Base-by-base conservation (phyloP, 1,139 yeast species). In the Debaryomycetaceae sp. region DNA sequence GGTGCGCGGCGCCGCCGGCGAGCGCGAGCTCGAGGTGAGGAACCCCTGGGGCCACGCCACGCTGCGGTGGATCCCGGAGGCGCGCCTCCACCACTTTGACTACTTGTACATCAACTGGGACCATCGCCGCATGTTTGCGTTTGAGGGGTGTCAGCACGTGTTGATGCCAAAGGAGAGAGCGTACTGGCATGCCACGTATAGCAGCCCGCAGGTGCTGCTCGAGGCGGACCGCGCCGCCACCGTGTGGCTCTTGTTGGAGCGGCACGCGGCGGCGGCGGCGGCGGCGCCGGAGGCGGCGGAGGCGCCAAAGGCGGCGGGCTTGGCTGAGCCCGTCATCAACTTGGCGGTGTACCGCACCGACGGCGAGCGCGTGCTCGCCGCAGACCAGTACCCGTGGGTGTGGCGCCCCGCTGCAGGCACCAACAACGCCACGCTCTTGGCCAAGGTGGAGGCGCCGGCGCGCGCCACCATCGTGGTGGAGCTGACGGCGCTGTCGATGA, bases 81-180 rank as follows among this genome's bases (percentile, higher is more conserved):
- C 51, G 46, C 71, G 58, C n/a, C 54, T 69, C 30, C 54, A 61
- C n/a, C 58, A 66, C 26, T 79, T 83, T 48, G 60, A 63, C 13
- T 75, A 69, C 26, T 39, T 83, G 3, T 86, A 84, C 46, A 42
- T 84, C 27, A 83, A 80, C 47, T 83, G 94, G 94, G 64, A 77
- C 38, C 70, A 76, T 0, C 26, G 36, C 13, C 8, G 5, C 9
- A 5, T 2, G 18, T 72, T 69, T 42, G 40, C 47, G 12, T 43
- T 44, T 31, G 45, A 49, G 3, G 34, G 43, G n/a, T 41, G 45
- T 1, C 9, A 19, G 21, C 20, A 27, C 16, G 17, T 17, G 13
- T 16, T 16, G 4, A n/a, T n/a, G n/a, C n/a, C n/a, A n/a, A n/a
- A n/a, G n/a, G n/a, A n/a, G n/a, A n/a, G n/a, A 31, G 9, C 27